Percentiles rank a stretch among this genome's conserved stretches.
Evolutionary conservation across 176 grass and related monocot species (phyloP).

Genomic region (Aegilops tauschii): DNA sequence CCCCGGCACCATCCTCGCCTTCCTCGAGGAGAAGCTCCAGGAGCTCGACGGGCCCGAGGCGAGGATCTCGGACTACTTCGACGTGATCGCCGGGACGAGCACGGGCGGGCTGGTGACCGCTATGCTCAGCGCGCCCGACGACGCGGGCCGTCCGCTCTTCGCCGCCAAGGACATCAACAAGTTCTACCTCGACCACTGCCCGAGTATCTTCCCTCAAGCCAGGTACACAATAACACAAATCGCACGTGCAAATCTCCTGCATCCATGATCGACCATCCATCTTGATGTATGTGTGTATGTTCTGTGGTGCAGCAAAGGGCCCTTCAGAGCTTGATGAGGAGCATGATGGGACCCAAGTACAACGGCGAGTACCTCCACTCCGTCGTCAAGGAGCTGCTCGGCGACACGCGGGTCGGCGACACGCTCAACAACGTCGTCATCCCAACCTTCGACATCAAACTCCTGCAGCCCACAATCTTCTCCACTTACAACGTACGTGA

Average conservation of each 20-base stretch:
- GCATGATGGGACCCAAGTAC: constrained; percentile 13
- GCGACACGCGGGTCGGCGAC: background rate
- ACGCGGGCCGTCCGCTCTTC: background rate
- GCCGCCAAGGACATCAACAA: constrained; percentile 43
- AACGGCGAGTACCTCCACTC: background rate
- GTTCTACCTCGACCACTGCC: constrained; percentile 38
- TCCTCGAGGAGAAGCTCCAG: constrained; percentile 14
- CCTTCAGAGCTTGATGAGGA: background rate
- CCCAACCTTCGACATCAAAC: constrained; percentile 3
- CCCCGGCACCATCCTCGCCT: constrained; percentile 8
- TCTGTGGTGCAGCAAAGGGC: background rate
- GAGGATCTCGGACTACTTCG: constrained; percentile 71
- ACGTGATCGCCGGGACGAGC: constrained; percentile 72
- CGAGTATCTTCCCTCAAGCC: constrained; percentile 32
- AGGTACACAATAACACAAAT: background rate
- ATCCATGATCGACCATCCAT: background rate
- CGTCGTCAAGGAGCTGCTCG: background rate
- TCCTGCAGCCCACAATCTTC: background rate
- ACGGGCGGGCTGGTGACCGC: constrained; percentile 48
- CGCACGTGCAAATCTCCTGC: background rate
- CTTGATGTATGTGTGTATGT: background rate
- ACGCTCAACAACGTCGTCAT: background rate
- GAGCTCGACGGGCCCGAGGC: background rate
- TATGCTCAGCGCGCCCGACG: constrained; percentile 39
- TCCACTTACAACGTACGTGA: background rate